These are phyloP conservation scores for Yamadazyma triangularis DNA, from an alignment of 1,139 yeast genomes.

Conservation along the genomic window DNA sequence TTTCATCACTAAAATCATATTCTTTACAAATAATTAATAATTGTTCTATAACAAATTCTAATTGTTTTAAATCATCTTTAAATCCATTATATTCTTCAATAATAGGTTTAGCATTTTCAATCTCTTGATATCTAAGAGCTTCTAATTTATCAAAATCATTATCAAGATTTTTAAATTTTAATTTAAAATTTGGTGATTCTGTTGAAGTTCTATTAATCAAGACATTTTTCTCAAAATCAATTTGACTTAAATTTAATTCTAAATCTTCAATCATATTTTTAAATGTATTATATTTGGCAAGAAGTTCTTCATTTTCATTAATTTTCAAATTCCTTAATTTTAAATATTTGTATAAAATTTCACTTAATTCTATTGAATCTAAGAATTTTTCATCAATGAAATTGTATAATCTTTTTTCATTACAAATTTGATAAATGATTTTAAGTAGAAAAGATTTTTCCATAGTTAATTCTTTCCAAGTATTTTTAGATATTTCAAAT, in stretches of 20 bases:
- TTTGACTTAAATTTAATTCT: constrained; percentile 2
- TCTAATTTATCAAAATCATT: constrained; percentile 8
- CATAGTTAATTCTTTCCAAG: constrained; percentile 69
- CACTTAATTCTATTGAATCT: constrained; percentile 72
- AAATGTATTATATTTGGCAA: constrained; percentile 13
- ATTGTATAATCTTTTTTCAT: constrained; percentile 47
- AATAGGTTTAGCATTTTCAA: constrained; percentile 7
- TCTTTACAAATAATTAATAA: constrained; percentile 61
- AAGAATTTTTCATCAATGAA: constrained; percentile 72
- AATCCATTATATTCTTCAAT: constrained; percentile 19
- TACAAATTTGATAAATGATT: constrained; percentile 62
- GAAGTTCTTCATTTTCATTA: constrained; percentile 24
- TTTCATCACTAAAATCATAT: constrained; percentile 87
- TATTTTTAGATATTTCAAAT: constrained; percentile 52
- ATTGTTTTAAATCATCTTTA: constrained; percentile 44
- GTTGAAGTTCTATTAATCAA: constrained; percentile 1
- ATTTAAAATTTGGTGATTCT: constrained; percentile 1
- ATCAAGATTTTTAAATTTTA: constrained; percentile 7
- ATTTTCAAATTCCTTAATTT: constrained; percentile 37
- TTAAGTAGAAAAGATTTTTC: constrained; percentile 74
- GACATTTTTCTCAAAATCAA: constrained; percentile 3
- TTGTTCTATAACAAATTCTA: constrained; percentile 76
- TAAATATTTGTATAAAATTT: constrained; percentile 50
- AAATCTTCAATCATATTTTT: constrained; percentile 5
- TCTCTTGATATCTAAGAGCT: constrained; percentile 7